Evolutionary conservation across 768 basidiomycete genomes (phyloP), one percentile per base, ranked within the genome.

Genomic region (Cubamyces sp.): DNA sequence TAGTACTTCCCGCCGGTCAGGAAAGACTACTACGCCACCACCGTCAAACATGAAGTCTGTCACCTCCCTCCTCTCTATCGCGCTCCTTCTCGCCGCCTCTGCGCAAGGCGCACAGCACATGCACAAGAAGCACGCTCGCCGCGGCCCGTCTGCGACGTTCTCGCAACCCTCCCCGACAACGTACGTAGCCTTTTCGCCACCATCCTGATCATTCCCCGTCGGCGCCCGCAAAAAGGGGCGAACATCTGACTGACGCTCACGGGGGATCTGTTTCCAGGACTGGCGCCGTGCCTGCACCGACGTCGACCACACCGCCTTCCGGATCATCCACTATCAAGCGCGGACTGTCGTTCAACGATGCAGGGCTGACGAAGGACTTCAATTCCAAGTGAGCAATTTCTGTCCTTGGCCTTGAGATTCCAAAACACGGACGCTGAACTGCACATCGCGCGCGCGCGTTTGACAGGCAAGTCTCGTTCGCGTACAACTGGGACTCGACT

Each of bases 291-390:
- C 34, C 64, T 21, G 45, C 62, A 8, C 26, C 67, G 52, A 49
- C 68, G 3, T 19, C 60, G 26, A 49, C 50, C 28, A n/a, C 43
- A 26, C 28, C 28, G 28, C 28, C 28, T 30, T 25, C 47, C 34
- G 28, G 56, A 15, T 26, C 59, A 26, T 15, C 42, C 21, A 34
- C 54, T 16, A 66, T 58, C 62, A 73, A 73, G 68, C 69, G 69
- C 53, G 72, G 72, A 41, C 62, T 73, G 21, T 66, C 69, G n/a
- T 73, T 66, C 69, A 73, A 73, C 57, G 66, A 70, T 50, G 64
- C 52, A 14, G 28, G 46, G 4, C 52, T 68, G 45, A 68, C 70
- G n/a, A 62, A 57, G 37, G 19, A 57, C 46, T 72, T 72, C 62
- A 68, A 41, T 54, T 41, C 39, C 56, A 50, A 50, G 71, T 73